Percentiles rank a stretch among this genome's conserved stretches.
These are phyloP conservation scores for Geranium incanum DNA, from an alignment of 441 rosid genomes.

Conservation along the genomic window DNA sequence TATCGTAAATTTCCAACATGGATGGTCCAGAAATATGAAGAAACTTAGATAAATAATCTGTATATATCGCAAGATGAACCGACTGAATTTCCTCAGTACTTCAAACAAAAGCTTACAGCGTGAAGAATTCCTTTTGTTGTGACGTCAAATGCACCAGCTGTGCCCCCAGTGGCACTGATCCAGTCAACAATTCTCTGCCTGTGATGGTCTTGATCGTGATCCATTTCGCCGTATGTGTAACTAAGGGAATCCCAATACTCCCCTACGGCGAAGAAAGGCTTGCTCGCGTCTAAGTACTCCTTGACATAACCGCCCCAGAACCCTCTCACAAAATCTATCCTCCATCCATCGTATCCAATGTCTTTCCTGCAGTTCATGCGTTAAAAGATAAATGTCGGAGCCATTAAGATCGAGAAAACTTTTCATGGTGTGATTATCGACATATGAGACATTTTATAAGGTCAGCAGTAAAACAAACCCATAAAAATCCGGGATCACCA, in stretches of 20 bases:
- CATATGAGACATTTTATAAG: background rate
- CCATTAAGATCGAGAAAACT: background rate
- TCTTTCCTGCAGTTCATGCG: slow-evolving; percentile 50
- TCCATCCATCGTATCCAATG: slow-evolving; percentile 97
- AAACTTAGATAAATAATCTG: no score
- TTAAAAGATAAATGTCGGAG: slow-evolving; percentile 16
- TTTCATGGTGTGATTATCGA: no score
- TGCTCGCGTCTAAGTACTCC: slow-evolving; percentile 82
- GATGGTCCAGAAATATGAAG: no score
- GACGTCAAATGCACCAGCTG: slow-evolving; percentile 94
- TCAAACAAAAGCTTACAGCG: slow-evolving; percentile 36
- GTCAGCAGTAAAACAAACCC: slow-evolving; percentile 14
- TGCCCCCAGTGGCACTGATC: slow-evolving; percentile 76
- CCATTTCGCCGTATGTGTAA: slow-evolving; percentile 82
- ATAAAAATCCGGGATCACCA: slow-evolving; percentile 2
- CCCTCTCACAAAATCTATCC: slow-evolving; percentile 94
- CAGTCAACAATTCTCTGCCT: slow-evolving; percentile 90
- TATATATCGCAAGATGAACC: no score
- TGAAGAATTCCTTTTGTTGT: slow-evolving; percentile 96
- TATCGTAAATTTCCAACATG: background rate
- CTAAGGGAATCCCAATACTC: slow-evolving; percentile 94
- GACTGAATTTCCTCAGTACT: background rate
- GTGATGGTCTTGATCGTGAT: slow-evolving; percentile 91
- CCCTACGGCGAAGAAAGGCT: slow-evolving; percentile 81
- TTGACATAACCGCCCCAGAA: slow-evolving; percentile 99